Evolutionary conservation across 1,139 yeast species (phyloP).

Genomic region (Lodderomyces beijingensis): DNA sequence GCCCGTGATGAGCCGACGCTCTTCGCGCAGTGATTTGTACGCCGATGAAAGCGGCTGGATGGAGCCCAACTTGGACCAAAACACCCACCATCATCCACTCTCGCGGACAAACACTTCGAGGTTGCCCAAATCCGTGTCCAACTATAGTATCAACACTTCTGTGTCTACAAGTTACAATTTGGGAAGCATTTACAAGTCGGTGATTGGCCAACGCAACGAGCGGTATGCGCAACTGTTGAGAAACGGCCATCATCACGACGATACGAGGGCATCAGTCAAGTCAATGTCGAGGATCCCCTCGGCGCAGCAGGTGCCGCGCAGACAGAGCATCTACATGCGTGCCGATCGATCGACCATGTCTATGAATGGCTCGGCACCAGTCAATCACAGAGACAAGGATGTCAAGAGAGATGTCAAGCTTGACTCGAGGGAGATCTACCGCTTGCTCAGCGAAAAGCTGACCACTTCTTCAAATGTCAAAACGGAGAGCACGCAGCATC

Average conservation of each 20-base stretch:
- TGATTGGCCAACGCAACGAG: conserved; percentile 6
- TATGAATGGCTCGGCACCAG: background rate
- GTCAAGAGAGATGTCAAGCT: conserved; percentile 11
- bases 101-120: conserved; percentile 1
- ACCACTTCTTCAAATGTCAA: conserved; percentile 3
- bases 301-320: background rate
- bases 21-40: conserved; percentile 41
- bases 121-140: conserved; percentile 24
- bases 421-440: conserved; percentile 22
- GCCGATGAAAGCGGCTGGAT: conserved; percentile 42
- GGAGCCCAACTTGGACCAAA: conserved; percentile 27
- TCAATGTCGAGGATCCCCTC: conserved; percentile 18
- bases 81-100: background rate
- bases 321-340: conserved; percentile 6
- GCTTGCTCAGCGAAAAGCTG: conserved; percentile 17
- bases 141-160: conserved; percentile 23
- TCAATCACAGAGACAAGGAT: conserved; percentile 2
- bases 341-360: background rate
- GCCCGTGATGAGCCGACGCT: conserved; percentile 23
- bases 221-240: conserved; percentile 1
- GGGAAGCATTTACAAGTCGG: conserved; percentile 11
- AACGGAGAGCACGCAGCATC: background rate
- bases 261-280: conserved; percentile 14
- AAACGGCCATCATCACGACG: conserved; percentile 3
- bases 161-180: conserved; percentile 11